A percentile compares a stretch with the other conserved stretches of the same genome.
Evolutionary conservation across 371 early-diverging fungal species (phyloP).

Genomic region (Mortierella sp.): DNA sequence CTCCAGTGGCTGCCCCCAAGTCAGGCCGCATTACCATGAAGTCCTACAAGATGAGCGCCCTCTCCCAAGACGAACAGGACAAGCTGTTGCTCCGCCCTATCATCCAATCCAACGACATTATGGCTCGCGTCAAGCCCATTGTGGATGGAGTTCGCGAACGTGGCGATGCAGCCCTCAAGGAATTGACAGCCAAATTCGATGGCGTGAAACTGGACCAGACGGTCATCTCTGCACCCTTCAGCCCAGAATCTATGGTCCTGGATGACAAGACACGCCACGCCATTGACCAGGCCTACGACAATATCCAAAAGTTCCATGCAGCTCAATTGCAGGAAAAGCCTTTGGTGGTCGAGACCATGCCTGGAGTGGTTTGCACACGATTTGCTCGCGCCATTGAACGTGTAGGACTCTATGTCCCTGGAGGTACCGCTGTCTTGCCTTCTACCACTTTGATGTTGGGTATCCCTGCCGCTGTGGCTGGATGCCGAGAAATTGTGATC

Average conservation of each 20-base stretch:
- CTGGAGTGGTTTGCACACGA: conserved; percentile 93
- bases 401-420: conserved; percentile 97
- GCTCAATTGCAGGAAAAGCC: conserved; percentile 86
- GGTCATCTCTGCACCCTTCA: conserved; percentile 90
- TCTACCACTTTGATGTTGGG: conserved; percentile 96
- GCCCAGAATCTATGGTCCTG: conserved; percentile 71
- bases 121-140: conserved; percentile 90
- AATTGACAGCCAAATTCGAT: conserved; percentile 92
- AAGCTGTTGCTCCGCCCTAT: conserved; percentile 91
- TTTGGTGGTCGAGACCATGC: conserved; percentile 93
- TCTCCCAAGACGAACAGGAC: conserved; percentile 59
- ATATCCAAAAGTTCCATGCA: conserved; percentile 92
- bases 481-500: conserved; percentile 93
- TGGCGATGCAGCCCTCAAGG: conserved; percentile 90
- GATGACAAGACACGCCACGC: conserved; percentile 78
- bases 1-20: too few species aligned
- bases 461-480: conserved; percentile 97
- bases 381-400: conserved; percentile 94
- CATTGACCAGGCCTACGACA: conserved; percentile 94
- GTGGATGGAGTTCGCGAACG: conserved; percentile 81
- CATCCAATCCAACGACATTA: conserved; percentile 87
- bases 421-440: conserved; percentile 97
- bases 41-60: conserved; percentile 60
- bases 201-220: conserved; percentile 75
- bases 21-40: conserved; percentile 73